phyloP scores from a whole-genome alignment of 495 filamentous ascomycete species.

The Tuber microsphaerosporum region DNA sequence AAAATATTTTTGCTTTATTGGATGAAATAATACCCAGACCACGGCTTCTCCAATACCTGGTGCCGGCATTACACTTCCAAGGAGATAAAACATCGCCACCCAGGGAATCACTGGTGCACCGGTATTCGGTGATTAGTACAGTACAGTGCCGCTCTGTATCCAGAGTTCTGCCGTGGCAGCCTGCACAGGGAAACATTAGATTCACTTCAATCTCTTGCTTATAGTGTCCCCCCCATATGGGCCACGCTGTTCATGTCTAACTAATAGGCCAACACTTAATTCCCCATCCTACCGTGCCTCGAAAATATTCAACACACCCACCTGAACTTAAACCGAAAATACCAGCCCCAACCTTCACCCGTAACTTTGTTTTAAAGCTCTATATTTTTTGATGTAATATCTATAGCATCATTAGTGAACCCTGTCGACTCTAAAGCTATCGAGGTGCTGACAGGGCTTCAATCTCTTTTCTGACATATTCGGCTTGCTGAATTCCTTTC shows the following conservation, averaged over 20 bases:
- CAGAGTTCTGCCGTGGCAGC: not conserved
- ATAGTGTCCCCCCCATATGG: not conserved
- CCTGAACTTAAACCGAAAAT: not conserved
- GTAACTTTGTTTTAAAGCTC: constrained; percentile 78
- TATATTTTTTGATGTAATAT: constrained; percentile 92
- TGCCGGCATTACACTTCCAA: not conserved
- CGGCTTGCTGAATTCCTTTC: constrained; percentile 65
- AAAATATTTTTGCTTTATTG: not conserved
- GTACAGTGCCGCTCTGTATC: not conserved
- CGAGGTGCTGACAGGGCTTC: constrained; percentile 72
- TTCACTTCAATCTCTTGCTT: not conserved
- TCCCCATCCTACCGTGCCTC: not conserved
- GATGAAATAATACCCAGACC: not conserved
- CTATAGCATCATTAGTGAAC: constrained; percentile 47
- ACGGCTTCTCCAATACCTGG: not conserved
- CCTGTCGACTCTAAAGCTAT: not conserved
- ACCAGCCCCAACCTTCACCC: constrained; percentile 37
- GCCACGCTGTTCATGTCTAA: not conserved
- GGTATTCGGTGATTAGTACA: not conserved
- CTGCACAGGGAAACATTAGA: not conserved
- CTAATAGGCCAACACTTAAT: not conserved
- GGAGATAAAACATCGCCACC: not conserved
- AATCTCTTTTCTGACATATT: constrained; percentile 90
- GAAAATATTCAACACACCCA: not conserved
- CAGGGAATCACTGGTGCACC: too few relatives aligned